phyloP scores from a whole-genome alignment of 129 eudicot species.

The Artemisia annua region DNA sequence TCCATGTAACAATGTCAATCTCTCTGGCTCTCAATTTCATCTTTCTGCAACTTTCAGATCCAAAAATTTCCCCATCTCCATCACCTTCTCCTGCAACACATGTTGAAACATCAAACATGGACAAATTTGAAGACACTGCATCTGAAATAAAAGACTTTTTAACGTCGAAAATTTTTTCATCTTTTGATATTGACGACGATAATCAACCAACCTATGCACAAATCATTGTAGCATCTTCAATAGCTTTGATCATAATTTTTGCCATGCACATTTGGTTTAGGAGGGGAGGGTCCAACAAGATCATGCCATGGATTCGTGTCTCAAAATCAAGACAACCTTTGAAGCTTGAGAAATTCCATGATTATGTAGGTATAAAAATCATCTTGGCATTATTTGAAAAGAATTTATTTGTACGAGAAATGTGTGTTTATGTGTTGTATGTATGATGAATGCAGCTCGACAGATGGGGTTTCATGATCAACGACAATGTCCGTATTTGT shows the following conservation, averaged over 20 bases:
- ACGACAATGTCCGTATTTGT: conserved; percentile 61
- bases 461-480: conserved; percentile 79
- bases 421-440: conserved; percentile 13
- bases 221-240: conserved; percentile 70
- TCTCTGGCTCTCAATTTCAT: conserved; percentile 17
- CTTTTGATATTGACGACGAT: neutral
- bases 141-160: conserved; percentile 17
- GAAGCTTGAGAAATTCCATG: conserved; percentile 73
- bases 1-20: conserved; percentile 8
- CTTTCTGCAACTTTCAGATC: conserved; percentile 37
- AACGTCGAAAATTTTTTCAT: conserved; percentile 16
- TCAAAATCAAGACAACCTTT: conserved; percentile 54
- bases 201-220: conserved; percentile 24
- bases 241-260: conserved; percentile 68
- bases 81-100: conserved; percentile 22
- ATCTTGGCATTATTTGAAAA: conserved; percentile 10
- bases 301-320: conserved; percentile 66
- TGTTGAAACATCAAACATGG: conserved; percentile 23
- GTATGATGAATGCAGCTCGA: conserved; percentile 58
- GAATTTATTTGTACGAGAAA: neutral
- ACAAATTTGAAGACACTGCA: conserved; percentile 26
- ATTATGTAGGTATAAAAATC: conserved; percentile 86
- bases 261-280: conserved; percentile 54
- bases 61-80: conserved; percentile 15
- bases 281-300: conserved; percentile 36